A percentile compares a stretch with the other conserved stretches of the same genome.
These are phyloP conservation scores for Hortiboletus campestris DNA, from an alignment of 768 basidiomycete species.

Conservation along the genomic window DNA sequence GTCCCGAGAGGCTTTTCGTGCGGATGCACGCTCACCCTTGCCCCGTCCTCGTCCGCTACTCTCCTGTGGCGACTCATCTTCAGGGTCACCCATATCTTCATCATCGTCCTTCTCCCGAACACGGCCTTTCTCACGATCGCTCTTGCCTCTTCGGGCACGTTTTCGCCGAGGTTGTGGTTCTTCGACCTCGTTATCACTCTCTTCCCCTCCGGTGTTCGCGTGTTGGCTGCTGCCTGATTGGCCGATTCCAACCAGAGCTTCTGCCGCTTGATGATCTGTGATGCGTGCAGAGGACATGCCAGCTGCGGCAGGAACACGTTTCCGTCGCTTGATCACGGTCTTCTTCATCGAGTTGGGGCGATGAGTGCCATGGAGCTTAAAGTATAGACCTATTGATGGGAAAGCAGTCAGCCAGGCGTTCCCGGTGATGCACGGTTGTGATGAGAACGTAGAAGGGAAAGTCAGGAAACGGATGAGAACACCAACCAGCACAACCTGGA, in stretches of 20 bases:
- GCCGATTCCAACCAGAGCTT: conserved; percentile 83
- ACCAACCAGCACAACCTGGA: background rate
- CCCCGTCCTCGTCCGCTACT: conserved; percentile 30
- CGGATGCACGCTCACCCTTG: conserved; percentile 39
- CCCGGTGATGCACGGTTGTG: background rate
- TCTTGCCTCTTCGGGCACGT: conserved; percentile 44
- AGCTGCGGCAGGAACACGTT: conserved; percentile 89
- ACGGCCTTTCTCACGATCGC: conserved; percentile 37
- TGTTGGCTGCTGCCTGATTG: conserved; percentile 42
- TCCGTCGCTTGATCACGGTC: conserved; percentile 96
- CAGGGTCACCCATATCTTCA: conserved; percentile 48
- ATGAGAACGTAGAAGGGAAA: background rate
- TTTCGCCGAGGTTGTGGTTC: conserved; percentile 59
- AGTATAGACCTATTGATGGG: conserved; percentile 77
- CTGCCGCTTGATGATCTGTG: conserved; percentile 86
- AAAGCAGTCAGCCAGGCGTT: conserved; percentile 14
- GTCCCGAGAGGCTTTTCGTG: conserved; percentile 35
- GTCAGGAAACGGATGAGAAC: background rate
- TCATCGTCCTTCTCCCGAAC: conserved; percentile 42
- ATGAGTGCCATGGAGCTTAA: conserved; percentile 96
- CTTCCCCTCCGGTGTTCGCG: conserved; percentile 37
- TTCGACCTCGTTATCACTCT: conserved; percentile 40
- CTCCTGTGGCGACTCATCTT: conserved; percentile 33
- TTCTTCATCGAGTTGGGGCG: conserved; percentile 99
- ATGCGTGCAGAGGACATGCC: conserved; percentile 48